phyloP scores from a whole-genome alignment of 768 basidiomycete species.

The Suillus paluster region DNA sequence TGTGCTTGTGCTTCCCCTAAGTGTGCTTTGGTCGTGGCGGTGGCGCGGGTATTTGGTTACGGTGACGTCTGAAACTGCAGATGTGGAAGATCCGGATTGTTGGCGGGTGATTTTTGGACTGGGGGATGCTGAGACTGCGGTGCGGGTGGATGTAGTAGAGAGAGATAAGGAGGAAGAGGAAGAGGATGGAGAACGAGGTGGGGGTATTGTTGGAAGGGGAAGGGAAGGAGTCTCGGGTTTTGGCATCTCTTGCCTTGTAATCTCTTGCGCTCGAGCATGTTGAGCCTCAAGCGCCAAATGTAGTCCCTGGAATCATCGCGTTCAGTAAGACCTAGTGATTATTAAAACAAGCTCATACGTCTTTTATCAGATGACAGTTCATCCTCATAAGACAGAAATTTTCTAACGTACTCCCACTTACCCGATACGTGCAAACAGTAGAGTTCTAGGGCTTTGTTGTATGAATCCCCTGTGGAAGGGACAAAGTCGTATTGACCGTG shows the following conservation, averaged over 20 bases:
- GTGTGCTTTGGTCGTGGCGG: constrained; percentile 14
- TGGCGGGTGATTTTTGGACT: constrained; percentile 18
- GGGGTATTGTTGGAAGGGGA: constrained; percentile 24
- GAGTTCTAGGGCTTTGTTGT: constrained; percentile 75
- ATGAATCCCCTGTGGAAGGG: constrained; percentile 52
- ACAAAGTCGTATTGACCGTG: constrained; percentile 44
- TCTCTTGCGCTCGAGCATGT: constrained; percentile 36
- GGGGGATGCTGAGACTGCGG: constrained; percentile 54
- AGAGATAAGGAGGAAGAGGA: constrained; percentile 67
- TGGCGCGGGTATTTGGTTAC: constrained; percentile 22
- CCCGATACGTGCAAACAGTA: constrained; percentile 76
- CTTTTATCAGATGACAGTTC: constrained; percentile 57
- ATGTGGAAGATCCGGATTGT: constrained; percentile 25
- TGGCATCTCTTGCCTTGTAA: constrained; percentile 23
- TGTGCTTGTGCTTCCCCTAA: constrained; percentile 16
- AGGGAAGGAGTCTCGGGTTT: constrained; percentile 14
- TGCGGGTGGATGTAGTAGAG: constrained; percentile 75
- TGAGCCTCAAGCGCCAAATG: constrained; percentile 36
- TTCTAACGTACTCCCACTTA: constrained; percentile 80
- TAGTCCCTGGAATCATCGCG: constrained; percentile 33
- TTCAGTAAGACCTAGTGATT: constrained; percentile 10
- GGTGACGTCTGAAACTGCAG: constrained; percentile 28
- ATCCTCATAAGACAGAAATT: constrained; percentile 74
- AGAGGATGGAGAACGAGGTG: constrained; percentile 39
- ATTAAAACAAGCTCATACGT: constrained; percentile 48